Evolutionary conservation across 768 basidiomycete species (phyloP), one percentile per base, ranked within the genome.

Genomic region (Trametes gibbosa): DNA sequence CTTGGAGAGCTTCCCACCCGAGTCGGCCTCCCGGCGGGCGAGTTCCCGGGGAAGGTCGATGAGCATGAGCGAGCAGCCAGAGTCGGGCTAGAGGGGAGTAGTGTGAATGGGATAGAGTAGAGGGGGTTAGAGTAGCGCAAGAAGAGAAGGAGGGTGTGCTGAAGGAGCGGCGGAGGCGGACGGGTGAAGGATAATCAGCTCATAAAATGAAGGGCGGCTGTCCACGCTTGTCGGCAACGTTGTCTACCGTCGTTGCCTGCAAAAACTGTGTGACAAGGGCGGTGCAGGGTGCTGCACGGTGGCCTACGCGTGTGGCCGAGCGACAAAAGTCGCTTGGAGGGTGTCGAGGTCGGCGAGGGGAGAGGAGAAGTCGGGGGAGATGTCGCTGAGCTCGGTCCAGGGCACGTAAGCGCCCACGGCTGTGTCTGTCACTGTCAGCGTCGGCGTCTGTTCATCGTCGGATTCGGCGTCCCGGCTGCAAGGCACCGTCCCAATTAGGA

Each of bases 1-100:
- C 16, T 59, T 66, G 23, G 67, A 67, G 17, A 69, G 64, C 7
- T 59, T 60, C 27, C 59, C 53, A 29, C 59, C 59, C 42, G 58
- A 43, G 59, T 63, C 67, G 50, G 40, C 52, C 29, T 57, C 61
- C 27, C 61, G 41, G 45, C 43, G 48, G 51, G 47, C 46, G 55
- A 53, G 46, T 10, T 32, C 29, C 56, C 60, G 23, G 50, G 59
- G 41, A 37, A 2, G 61, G 51, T 46, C 35, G 34, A 32, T 56
- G 56, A 59, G 57, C 29, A 21, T 25, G 23, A 63, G 65, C 19
- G 56, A 53, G 40, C 42, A 25, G 13, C n/a, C 42, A 35, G 39
- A 29, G 35, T n/a, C n/a, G n/a, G n/a, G n/a, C n/a, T n/a, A n/a
- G n/a, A n/a, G n/a, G n/a, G 50, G 21, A 43, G 41, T 7, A 12